Base-by-base conservation (phyloP, 2,329 filamentous ascomycete species). In the Raffaelea arxii region DNA sequence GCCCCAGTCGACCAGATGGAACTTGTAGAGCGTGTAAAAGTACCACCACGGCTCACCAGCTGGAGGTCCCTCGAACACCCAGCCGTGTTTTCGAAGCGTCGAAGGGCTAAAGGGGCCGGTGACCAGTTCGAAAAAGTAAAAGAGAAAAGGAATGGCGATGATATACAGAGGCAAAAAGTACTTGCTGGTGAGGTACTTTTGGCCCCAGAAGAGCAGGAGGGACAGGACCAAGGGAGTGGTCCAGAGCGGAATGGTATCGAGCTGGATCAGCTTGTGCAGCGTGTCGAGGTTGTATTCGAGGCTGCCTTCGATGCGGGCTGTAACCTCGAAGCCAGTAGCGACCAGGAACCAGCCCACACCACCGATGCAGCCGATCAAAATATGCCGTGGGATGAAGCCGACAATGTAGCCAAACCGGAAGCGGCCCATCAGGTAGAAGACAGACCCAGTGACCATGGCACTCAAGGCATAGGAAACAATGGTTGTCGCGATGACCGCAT, bases 331-430 rank as follows among this genome's bases (percentile, higher is more conserved):
- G 22, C 89, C 92, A 6, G 92, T 98, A 44, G 87, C 80, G 43
- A 96, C 72, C 19, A 98, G 72, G 64, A 98, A 98, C 76, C 89
- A 95, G 5, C 92, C 92, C 9, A 98, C 92, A 51, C 92, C 92
- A 38, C 92, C 92, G 54, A 98, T 97, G 59, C 92, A 98, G 46
- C 92, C 92, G 51, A 96, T 94, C 25, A 98, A 69, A 55, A 98
- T 98, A 56, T 95, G 91, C 39, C 92, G 80, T 5, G 92, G 92
- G 56, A 98, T 97, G 67, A 98, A 98, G 49, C 90, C 92, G 51
- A 97, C 89, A 51, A 98, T 78, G 51, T 90, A 94, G 25, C 92
- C 92, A 46, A 97, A 79, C 57, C 80, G 82, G 66, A 90, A 94
- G 30, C 77, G 76, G 44, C 92, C 92, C 72, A 98, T 91, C 10